phyloP scores from a whole-genome alignment of 2,329 filamentous ascomycete species.

The Nemania abortiva region DNA sequence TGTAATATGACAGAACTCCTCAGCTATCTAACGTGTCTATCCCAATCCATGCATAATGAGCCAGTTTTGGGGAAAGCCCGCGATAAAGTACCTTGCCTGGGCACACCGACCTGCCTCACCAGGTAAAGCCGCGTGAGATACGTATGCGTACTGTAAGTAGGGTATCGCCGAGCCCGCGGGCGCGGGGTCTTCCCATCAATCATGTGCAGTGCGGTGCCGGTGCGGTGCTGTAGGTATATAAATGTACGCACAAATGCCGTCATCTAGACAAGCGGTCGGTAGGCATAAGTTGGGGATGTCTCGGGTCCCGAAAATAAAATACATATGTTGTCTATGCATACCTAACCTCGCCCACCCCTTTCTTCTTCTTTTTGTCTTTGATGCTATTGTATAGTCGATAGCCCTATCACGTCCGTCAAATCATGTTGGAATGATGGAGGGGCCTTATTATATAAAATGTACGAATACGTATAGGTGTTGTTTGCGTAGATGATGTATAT shows the following conservation, averaged over 20 bases:
- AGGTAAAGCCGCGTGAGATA: slow-evolving; percentile 18
- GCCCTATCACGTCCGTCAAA: background rate
- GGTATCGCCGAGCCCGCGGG: slow-evolving; percentile 22
- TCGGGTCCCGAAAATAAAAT: background rate
- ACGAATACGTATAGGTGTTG: background rate
- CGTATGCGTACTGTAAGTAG: background rate
- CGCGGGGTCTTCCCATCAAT: slow-evolving; percentile 23
- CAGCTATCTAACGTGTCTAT: slow-evolving; percentile 7
- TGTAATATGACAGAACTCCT: background rate
- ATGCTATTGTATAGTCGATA: background rate
- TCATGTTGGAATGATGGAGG: background rate
- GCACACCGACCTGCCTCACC: slow-evolving; percentile 38
- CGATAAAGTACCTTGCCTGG: slow-evolving; percentile 5
- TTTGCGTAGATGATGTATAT: background rate
- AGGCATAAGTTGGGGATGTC: too few relatives aligned
- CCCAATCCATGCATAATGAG: slow-evolving; percentile 20
- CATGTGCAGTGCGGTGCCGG: background rate
- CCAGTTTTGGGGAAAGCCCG: slow-evolving; percentile 27
- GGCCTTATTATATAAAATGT: background rate
- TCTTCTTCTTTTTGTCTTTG: background rate
- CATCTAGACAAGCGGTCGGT: slow-evolving; percentile 6
- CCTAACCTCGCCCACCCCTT: background rate
- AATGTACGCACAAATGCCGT: slow-evolving; percentile 8
- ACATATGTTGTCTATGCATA: background rate
- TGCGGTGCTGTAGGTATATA: background rate